These are phyloP conservation scores for Jamesozyma hellenica DNA, from an alignment of 805 yeast species.

Conservation along the genomic window DNA sequence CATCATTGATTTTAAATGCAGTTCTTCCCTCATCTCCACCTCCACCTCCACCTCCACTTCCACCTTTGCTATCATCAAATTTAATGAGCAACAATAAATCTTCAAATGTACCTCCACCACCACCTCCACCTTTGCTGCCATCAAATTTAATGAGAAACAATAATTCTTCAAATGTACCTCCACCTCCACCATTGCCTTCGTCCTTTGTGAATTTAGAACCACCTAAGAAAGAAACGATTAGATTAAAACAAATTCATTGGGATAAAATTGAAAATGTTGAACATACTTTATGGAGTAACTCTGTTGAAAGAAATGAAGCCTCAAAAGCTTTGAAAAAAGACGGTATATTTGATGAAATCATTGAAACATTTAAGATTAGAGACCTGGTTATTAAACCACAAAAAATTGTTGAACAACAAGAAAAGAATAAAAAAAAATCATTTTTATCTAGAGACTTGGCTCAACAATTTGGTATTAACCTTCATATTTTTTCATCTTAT, in stretches of 20 bases:
- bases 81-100: not conserved
- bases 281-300: conserved; percentile 54
- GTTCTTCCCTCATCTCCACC: conserved; percentile 29
- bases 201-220: not conserved
- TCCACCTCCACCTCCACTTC: conserved; percentile 27
- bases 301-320: conserved; percentile 31
- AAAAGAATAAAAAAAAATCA: conserved; percentile 30
- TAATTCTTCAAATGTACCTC: conserved; percentile 29
- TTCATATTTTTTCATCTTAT: conserved; percentile 49
- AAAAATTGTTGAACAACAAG: conserved; percentile 24
- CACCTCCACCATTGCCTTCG: conserved; percentile 28
- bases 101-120: conserved; percentile 14
- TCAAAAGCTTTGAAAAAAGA: conserved; percentile 40
- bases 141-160: conserved; percentile 6
- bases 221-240: conserved; percentile 32
- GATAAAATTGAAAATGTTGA: conserved; percentile 53
- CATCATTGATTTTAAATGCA: too few relatives aligned
- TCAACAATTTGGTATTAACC: conserved; percentile 71
- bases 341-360: conserved; percentile 61
- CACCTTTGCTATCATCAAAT: conserved; percentile 10
- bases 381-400: conserved; percentile 30
- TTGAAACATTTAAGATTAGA: conserved; percentile 43
- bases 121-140: conserved; percentile 11
- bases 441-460: conserved; percentile 62
- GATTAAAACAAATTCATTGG: conserved; percentile 76